Evolutionary conservation across 805 yeast species (phyloP).

Genomic region (Pichia exigua): DNA sequence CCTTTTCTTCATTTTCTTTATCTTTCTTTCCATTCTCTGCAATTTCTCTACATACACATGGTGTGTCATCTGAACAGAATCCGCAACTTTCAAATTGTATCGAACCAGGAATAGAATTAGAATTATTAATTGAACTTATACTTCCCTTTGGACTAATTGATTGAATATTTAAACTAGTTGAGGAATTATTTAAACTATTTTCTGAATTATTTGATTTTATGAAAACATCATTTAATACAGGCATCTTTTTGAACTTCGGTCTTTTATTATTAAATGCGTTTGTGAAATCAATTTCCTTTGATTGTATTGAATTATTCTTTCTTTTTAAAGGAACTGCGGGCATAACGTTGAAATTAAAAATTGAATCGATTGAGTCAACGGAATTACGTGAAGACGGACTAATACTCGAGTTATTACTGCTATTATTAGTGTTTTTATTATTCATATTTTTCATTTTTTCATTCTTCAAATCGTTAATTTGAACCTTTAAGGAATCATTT

Average conservation of each 20-base stretch:
- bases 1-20: slow-evolving; percentile 17
- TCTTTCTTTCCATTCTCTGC: slow-evolving; percentile 23
- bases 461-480: slow-evolving; percentile 25
- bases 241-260: slow-evolving; percentile 15
- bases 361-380: not conserved
- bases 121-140: not conserved
- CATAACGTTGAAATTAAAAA: not conserved
- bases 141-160: not conserved
- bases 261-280: slow-evolving; percentile 28
- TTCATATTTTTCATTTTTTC: not conserved
- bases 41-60: slow-evolving; percentile 86
- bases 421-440: not conserved
- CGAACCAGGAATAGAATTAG: slow-evolving; percentile 13
- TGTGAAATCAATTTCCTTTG: slow-evolving; percentile 51
- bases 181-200: not conserved
- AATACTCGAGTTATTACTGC: not conserved
- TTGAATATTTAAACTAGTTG: not conserved
- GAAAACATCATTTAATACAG: slow-evolving; percentile 8
- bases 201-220: not conserved
- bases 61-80: slow-evolving; percentile 85
- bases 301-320: not conserved
- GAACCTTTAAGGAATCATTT: slow-evolving; percentile 32
- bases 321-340: slow-evolving; percentile 52
- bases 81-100: slow-evolving; percentile 67
- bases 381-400: not conserved